Percentiles rank a stretch among this genome's conserved stretches.
Conservation (phyloP, 2,329 filamentous ascomycete species). For the Myriosclerotinia curreyana region DNA sequence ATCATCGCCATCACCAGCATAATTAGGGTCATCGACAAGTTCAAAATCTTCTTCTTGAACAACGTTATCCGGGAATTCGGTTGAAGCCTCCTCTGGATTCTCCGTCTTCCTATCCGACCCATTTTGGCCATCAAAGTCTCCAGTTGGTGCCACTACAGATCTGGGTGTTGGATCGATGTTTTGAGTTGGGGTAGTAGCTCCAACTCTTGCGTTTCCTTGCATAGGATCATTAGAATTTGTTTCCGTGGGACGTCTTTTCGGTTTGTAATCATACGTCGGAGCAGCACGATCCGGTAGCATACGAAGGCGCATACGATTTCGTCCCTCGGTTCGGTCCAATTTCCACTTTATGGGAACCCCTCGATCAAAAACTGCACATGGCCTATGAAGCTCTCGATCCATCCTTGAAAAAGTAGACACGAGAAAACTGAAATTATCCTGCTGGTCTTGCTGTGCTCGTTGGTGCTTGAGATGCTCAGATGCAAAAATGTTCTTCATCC, state of each 20-base stretch:
- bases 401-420: constrained; percentile 74
- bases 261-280: constrained; percentile 72
- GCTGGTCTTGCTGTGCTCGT: constrained; percentile 83
- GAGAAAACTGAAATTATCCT: constrained; percentile 81
- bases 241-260: constrained; percentile 67
- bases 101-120: constrained; percentile 24
- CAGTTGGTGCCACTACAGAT: constrained; percentile 21
- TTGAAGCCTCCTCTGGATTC: constrained; percentile 23
- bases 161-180: constrained; percentile 24
- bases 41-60: constrained; percentile 83
- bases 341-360: constrained; percentile 72
- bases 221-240: constrained; percentile 39
- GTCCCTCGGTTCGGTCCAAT: constrained; percentile 90
- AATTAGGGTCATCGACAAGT: constrained; percentile 88
- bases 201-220: constrained; percentile 39
- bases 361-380: constrained; percentile 76
- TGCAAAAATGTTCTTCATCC: constrained; percentile 93
- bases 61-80: constrained; percentile 30
- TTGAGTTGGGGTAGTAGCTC: constrained; percentile 16
- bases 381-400: constrained; percentile 71
- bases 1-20: constrained; percentile 70
- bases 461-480: constrained; percentile 92
- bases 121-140: constrained; percentile 22
- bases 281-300: constrained; percentile 73
- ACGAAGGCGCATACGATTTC: constrained; percentile 89